These are phyloP conservation scores for Botrytis fragariae DNA, from an alignment of 2,329 filamentous ascomycete species.

Conservation along the genomic window DNA sequence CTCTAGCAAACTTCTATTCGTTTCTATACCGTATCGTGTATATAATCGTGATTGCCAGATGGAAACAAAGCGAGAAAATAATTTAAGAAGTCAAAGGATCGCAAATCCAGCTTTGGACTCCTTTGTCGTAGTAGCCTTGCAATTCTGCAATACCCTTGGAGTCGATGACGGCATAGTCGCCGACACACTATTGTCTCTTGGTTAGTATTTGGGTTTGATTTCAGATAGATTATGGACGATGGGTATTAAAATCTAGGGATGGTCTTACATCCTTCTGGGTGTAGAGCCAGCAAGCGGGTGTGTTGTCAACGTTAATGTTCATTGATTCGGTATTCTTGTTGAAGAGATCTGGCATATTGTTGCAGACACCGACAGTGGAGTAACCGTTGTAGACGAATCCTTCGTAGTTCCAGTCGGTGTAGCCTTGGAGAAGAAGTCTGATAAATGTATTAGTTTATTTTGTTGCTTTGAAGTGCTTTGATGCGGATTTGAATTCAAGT, in stretches of 20 bases:
- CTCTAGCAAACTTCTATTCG: background rate
- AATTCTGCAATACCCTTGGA: background rate
- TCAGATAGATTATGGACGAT: background rate
- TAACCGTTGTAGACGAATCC: conserved; percentile 9
- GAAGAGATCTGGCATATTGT: background rate
- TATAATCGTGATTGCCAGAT: background rate
- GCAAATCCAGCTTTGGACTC: conserved; percentile 4
- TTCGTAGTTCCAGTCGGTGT: background rate
- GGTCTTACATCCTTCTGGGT: background rate
- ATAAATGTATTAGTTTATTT: background rate
- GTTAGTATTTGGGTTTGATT: background rate
- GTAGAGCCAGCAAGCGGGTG: conserved; percentile 14
- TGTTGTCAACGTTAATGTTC: background rate
- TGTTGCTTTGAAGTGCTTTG: background rate
- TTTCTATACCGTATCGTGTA: background rate
- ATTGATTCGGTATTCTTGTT: conserved; percentile 8
- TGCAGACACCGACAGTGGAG: background rate
- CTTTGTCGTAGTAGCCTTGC: conserved; percentile 1
- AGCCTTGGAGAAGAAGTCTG: background rate
- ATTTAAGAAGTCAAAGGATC: background rate
- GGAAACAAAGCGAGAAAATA: background rate
- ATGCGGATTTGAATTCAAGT: background rate
- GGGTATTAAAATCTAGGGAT: background rate
- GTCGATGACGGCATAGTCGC: background rate
- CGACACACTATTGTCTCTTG: background rate